Percentiles rank a stretch among this genome's conserved stretches.
Conservation (phyloP, 768 basidiomycete species). For the Imleria badia region DNA sequence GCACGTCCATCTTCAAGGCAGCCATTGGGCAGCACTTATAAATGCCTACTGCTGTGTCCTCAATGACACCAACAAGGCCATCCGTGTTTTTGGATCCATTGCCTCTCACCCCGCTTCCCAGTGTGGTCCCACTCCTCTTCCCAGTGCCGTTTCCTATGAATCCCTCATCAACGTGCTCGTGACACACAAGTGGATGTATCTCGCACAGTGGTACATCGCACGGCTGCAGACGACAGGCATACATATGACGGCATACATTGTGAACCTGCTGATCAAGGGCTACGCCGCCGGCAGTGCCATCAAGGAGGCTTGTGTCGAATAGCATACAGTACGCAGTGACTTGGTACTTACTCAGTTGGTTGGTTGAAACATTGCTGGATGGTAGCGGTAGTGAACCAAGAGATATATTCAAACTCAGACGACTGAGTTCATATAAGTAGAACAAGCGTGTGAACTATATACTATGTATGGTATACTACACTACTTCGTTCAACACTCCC, state of each 20-base stretch:
- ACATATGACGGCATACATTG: conserved; percentile 94
- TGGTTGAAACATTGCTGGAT: too few species aligned
- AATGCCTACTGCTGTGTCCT: conserved; percentile 82
- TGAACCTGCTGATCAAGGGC: conserved; percentile 63
- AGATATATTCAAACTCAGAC: too few species aligned
- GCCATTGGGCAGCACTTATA: conserved; percentile 84
- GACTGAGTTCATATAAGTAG: too few species aligned
- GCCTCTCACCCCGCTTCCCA: conserved; percentile 47
- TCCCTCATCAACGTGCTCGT: conserved; percentile 86
- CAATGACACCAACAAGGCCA: conserved; percentile 75
- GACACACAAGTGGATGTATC: conserved; percentile 72
- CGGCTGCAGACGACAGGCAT: conserved; percentile 63
- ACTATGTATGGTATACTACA: too few species aligned
- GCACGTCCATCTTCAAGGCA: conserved; percentile 40
- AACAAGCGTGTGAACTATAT: too few species aligned
- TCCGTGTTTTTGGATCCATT: conserved; percentile 77
- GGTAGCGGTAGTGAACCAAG: too few species aligned
- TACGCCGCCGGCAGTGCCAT: conserved; percentile 69
- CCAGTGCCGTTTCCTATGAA: conserved; percentile 88
- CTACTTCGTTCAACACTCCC: too few species aligned
- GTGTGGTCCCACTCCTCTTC: conserved; percentile 36
- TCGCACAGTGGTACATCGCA: conserved; percentile 65
- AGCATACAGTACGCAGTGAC: too few species aligned
- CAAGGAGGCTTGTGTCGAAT: too few species aligned
- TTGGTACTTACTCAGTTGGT: too few species aligned